These are phyloP conservation scores for Jimgerdemannia lactiflua DNA, from an alignment of 192 early-diverging fungal species.

Conservation along the genomic window DNA sequence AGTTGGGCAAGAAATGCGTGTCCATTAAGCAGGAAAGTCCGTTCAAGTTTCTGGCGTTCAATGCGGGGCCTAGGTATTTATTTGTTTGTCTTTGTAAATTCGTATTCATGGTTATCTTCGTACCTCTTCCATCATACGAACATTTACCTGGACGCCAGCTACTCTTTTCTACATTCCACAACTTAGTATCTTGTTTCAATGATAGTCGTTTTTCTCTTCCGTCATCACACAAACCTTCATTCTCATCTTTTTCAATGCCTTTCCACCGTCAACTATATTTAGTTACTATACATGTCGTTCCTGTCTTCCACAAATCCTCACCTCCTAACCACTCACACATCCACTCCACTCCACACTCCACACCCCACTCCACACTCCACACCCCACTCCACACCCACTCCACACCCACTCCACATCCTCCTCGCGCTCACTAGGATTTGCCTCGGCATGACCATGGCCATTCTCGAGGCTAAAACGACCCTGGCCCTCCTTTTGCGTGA, in stretches of 20 bases:
- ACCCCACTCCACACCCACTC: not conserved
- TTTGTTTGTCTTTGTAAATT: not conserved
- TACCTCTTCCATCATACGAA: no score
- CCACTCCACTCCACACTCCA: no score
- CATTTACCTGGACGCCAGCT: no score
- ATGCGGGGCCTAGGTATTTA: conserved; percentile 49
- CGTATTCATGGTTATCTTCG: not conserved
- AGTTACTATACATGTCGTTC: not conserved
- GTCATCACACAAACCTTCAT: no score
- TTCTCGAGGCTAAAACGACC: not conserved
- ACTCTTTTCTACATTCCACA: no score
- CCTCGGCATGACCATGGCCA: conserved; percentile 1
- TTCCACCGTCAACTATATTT: no score
- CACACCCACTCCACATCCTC: not conserved
- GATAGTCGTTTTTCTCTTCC: no score
- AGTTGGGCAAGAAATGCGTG: not conserved
- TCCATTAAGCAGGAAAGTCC: conserved; percentile 22
- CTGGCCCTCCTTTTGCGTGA: not conserved
- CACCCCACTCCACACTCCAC: not conserved
- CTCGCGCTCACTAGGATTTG: not conserved
- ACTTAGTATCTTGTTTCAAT: no score
- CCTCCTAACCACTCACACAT: no score
- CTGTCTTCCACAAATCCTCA: not conserved
- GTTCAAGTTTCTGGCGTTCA: conserved; percentile 54
- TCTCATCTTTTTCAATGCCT: no score